Conservation (phyloP, 306 rosid species). For the Rubus parviflorus region DNA sequence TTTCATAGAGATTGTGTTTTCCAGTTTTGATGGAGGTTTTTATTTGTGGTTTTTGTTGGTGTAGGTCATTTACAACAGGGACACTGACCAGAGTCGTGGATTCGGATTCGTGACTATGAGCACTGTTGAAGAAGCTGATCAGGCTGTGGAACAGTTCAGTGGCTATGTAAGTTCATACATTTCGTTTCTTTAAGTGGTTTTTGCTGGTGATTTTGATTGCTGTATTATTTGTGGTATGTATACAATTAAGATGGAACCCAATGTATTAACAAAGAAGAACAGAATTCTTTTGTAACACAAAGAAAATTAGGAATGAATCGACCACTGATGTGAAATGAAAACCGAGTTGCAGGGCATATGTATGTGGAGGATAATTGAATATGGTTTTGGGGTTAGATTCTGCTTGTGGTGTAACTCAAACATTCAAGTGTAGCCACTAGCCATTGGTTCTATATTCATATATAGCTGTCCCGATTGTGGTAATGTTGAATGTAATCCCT, state of each 20-base stretch:
- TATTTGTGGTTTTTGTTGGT: conserved; percentile 13
- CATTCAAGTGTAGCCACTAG: neutral
- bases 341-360: neutral
- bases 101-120: conserved; percentile 94
- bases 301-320: neutral
- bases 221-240: neutral
- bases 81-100: conserved; percentile 82
- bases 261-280: neutral
- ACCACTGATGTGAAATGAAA: neutral
- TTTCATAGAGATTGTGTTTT: conserved; percentile 11
- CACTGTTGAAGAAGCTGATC: conserved; percentile 76
- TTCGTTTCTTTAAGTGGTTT: neutral
- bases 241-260: neutral
- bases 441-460: neutral
- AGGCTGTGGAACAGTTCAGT: conserved; percentile 66
- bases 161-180: conserved; percentile 59
- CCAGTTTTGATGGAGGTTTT: neutral
- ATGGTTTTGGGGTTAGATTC: neutral
- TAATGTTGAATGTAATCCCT: neutral
- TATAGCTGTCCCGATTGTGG: neutral
- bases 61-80: conserved; percentile 85
- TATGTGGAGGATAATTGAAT: neutral
- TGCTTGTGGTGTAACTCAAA: neutral
- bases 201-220: neutral
- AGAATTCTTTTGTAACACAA: neutral